Conservation (phyloP, 306 rosid species). For the Castanea crenata region DNA sequence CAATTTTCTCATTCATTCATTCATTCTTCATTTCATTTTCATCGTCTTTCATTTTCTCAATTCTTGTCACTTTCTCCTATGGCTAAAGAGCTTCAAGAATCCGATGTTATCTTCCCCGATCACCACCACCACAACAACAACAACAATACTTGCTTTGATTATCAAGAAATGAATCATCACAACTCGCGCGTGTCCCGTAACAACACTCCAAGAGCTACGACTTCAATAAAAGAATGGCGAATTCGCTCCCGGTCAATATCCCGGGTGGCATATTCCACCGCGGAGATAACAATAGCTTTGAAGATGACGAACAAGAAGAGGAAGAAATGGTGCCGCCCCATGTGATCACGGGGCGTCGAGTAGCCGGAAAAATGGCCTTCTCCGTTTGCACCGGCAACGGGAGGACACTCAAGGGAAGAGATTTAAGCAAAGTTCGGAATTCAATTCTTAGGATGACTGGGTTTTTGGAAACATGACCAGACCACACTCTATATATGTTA, state of each 20-base stretch:
- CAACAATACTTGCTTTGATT: not conserved
- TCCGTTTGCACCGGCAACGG: conserved; percentile 79
- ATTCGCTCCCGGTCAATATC: conserved; percentile 58
- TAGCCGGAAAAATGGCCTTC: conserved; percentile 65
- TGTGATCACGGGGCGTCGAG: conserved; percentile 48
- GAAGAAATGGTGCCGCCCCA: conserved; percentile 84
- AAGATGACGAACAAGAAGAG: conserved; percentile 33
- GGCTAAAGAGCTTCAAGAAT: conserved; percentile 67
- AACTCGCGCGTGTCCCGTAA: not conserved
- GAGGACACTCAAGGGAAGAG: conserved; percentile 85
- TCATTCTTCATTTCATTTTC: not conserved
- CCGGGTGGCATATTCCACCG: conserved; percentile 32
- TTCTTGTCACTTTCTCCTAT: not conserved
- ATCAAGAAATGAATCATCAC: not conserved
- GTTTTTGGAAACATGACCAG: conserved; percentile 58
- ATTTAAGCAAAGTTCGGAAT: conserved; percentile 80
- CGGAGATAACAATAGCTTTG: conserved; percentile 9
- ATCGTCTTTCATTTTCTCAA: too few species aligned
- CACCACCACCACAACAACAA: not conserved
- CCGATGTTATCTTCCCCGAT: conserved; percentile 68
- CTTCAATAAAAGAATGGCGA: conserved; percentile 9
- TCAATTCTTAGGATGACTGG: conserved; percentile 90
- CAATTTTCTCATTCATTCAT: not conserved
- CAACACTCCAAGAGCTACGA: not conserved
- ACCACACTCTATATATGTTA: too few species aligned